Evolutionary conservation across 768 basidiomycete species (phyloP).

Genomic region (Omphalotus guepiniiformis): DNA sequence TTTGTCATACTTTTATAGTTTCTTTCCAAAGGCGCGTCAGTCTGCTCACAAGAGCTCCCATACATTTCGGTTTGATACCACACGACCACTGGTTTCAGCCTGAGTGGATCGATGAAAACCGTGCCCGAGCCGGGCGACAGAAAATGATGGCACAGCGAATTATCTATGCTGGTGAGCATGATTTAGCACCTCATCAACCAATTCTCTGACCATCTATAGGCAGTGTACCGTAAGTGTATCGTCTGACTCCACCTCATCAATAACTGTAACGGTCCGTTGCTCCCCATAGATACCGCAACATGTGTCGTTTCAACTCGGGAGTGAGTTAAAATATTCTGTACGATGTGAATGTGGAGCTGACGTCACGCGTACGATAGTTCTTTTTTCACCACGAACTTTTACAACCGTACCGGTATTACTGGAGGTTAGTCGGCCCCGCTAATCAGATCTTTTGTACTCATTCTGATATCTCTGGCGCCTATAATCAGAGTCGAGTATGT

Average conservation of each 20-base stretch:
- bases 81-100: conserved; percentile 79
- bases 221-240: conserved; percentile 59
- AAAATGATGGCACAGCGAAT: conserved; percentile 61
- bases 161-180: conserved; percentile 51
- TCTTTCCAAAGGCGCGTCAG: conserved; percentile 38
- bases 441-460: not conserved
- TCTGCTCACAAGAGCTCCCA: conserved; percentile 51
- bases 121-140: conserved; percentile 53
- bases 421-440: conserved; percentile 40
- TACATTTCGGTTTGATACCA: conserved; percentile 71
- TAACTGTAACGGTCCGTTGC: not conserved
- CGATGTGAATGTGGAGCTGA: conserved; percentile 10
- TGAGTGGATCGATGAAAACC: conserved; percentile 71
- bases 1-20: not conserved
- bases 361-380: conserved; percentile 40
- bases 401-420: conserved; percentile 78
- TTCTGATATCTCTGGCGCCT: too few species aligned
- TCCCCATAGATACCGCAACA: conserved; percentile 71
- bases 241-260: not conserved
- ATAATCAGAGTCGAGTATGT: conserved; percentile 74
- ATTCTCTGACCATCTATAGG: conserved; percentile 33
- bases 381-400: conserved; percentile 82
- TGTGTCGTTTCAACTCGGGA: conserved; percentile 94
- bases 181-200: conserved; percentile 4
- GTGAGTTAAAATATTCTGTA: conserved; percentile 36